A percentile compares a stretch with the other conserved stretches of the same genome.
These are phyloP conservation scores for Selaginella tamariscina DNA, from an alignment of 75 land plant species.

Conservation along the genomic window DNA sequence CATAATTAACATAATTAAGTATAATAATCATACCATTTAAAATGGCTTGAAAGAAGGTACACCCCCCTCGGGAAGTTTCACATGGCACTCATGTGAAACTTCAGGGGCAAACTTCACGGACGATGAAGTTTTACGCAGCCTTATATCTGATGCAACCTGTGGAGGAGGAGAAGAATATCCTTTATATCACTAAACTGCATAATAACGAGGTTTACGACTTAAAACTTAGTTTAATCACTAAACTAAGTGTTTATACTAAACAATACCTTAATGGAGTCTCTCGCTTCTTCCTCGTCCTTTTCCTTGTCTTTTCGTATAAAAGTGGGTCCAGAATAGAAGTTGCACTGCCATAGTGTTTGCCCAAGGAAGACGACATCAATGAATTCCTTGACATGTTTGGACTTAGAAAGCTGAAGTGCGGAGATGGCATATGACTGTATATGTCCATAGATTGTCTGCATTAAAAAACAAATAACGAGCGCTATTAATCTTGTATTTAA, in stretches of 20 bases:
- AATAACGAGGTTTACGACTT: too few relatives aligned
- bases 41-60: slow-evolving; percentile 20
- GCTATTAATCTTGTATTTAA: not conserved
- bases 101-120: not conserved
- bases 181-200: too few relatives aligned
- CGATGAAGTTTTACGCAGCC: not conserved
- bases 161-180: too few relatives aligned
- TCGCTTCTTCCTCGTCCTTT: not conserved
- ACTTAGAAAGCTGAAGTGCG: slow-evolving; percentile 17
- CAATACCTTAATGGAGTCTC: not conserved
- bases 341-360: not conserved
- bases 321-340: slow-evolving; percentile 13
- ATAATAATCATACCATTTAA: slow-evolving; percentile 19
- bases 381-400: slow-evolving; percentile 15
- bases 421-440: slow-evolving; percentile 23
- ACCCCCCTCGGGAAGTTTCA: slow-evolving; percentile 3
- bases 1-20: not conserved
- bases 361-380: not conserved
- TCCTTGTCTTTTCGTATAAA: slow-evolving; percentile 7
- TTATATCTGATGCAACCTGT: slow-evolving; percentile 5
- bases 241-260: too few relatives aligned
- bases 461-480: not conserved
- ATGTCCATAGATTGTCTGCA: slow-evolving; percentile 30
- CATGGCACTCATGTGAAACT: not conserved
- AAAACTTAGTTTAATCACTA: too few relatives aligned